Base-by-base conservation (phyloP, 1,139 yeast genomes). In the Sugiyamaella sp. region DNA sequence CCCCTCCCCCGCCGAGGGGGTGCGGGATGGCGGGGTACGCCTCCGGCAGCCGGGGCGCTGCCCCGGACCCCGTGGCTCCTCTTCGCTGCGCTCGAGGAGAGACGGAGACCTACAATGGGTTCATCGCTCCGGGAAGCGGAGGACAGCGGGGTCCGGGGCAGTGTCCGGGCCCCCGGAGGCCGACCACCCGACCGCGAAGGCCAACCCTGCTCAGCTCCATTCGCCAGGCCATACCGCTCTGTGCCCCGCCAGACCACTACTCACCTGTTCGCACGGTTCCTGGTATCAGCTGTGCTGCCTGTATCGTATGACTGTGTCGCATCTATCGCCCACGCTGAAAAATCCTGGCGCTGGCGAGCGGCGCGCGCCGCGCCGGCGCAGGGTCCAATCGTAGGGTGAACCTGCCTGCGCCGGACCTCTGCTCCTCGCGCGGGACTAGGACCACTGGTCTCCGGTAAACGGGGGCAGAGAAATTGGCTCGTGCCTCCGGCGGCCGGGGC, bases 391-490 rank as follows among this genome's bases (percentile, higher is more conserved):
- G n/a, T n/a, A n/a, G n/a, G n/a, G n/a, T n/a, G n/a, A n/a, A n/a
- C n/a, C n/a, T n/a, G n/a, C n/a, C 35, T 12, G 35, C n/a, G 14
- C 14, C 35, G 35, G 8, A 29, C 35, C 35, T 29, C 35, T 14
- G n/a, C 35, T n/a, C n/a, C n/a, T n/a, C n/a, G n/a, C n/a, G n/a
- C n/a, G n/a, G n/a, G n/a, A n/a, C n/a, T n/a, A n/a, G n/a, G n/a
- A n/a, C n/a, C n/a, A n/a, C n/a, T n/a, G n/a, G n/a, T n/a, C n/a
- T n/a, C n/a, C n/a, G n/a, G n/a, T n/a, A n/a, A 65, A 72, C 5
- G 72, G 80, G 52, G 70, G 79, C 58, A 80, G 90, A 16, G 85
- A 21, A 48, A 46, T 48, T 5, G 14, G 9, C 29, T 24, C 10
- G 5, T 24, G 29, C 29, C 29, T 24, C 29, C 29, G 29, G 29